Conservation (phyloP, 2,329 filamentous ascomycete species). For the Aspergillus flavus region DNA sequence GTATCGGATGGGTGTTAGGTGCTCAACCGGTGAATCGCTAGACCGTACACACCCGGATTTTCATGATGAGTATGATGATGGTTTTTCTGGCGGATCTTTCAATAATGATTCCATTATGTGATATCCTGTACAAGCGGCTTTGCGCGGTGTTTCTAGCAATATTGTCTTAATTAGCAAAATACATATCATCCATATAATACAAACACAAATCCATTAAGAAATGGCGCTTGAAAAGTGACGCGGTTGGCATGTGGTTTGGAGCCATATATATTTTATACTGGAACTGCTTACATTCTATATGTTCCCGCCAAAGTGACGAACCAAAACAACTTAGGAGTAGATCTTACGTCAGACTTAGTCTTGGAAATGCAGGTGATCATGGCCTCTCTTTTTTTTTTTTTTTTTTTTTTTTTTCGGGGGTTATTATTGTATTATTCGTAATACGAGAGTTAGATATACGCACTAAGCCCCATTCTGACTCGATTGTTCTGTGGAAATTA, state of each 20-base stretch:
- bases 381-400: no score
- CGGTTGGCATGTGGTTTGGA: no score
- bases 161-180: neutral
- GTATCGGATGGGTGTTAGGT: constrained; percentile 67
- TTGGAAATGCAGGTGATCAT: no score
- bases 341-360: neutral
- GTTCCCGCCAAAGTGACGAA: no score
- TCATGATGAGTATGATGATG: constrained; percentile 2
- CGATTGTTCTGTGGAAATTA: no score
- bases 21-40: constrained; percentile 47
- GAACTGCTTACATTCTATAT: no score
- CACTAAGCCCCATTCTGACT: no score
- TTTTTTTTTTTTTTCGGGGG: no score
- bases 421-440: no score
- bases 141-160: neutral
- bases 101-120: constrained; percentile 1
- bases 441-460: no score
- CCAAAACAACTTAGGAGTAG: neutral
- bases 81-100: neutral
- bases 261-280: no score
- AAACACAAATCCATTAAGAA: neutral
- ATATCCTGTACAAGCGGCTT: constrained; percentile 6
- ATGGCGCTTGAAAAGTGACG: no score
- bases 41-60: neutral
- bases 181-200: neutral